phyloP scores from a whole-genome alignment of 768 basidiomycete genomes.

The Boletus rubroflammeus region DNA sequence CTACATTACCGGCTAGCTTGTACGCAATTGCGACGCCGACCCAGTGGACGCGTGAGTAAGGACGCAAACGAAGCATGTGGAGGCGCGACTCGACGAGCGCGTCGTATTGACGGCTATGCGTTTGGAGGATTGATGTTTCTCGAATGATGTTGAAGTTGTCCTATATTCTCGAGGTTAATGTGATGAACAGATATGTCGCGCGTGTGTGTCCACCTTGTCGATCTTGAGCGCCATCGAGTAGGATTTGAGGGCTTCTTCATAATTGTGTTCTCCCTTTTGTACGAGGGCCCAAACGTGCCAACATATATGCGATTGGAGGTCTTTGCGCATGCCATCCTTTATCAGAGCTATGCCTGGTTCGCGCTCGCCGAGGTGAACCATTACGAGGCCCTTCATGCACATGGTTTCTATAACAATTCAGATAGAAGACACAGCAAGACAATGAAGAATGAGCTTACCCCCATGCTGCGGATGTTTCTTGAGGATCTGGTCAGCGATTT shows the following conservation, averaged over 20 bases:
- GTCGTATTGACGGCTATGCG: slow-evolving; percentile 80
- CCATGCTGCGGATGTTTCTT: slow-evolving; percentile 96
- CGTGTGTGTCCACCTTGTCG: slow-evolving; percentile 65
- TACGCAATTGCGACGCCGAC: slow-evolving; percentile 84
- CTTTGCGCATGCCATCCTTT: slow-evolving; percentile 76
- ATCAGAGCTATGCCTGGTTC: slow-evolving; percentile 82
- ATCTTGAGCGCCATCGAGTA: slow-evolving; percentile 86
- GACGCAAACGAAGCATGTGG: slow-evolving; percentile 74
- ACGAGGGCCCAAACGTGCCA: slow-evolving; percentile 99
- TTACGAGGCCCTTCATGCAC: slow-evolving; percentile 92
- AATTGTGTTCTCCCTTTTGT: slow-evolving; percentile 91
- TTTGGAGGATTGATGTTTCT: slow-evolving; percentile 85
- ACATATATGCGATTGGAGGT: slow-evolving; percentile 87
- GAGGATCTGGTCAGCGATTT: slow-evolving; percentile 89
- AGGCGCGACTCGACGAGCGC: slow-evolving; percentile 78
- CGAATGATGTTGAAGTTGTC: slow-evolving; percentile 93
- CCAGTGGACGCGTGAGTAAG: slow-evolving; percentile 87
- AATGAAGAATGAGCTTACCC: slow-evolving; percentile 48
- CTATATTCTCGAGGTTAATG: slow-evolving; percentile 37
- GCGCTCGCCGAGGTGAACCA: slow-evolving; percentile 73
- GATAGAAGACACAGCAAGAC: neutral
- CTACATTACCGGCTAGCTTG: slow-evolving; percentile 72
- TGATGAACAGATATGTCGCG: neutral
- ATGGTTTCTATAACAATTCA: slow-evolving; percentile 65
- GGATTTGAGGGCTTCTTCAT: slow-evolving; percentile 89